Percentiles rank a stretch among this genome's conserved stretches.
Conservation (phyloP, 179 eudicot genomes). For the Heliamphora pulchella region DNA sequence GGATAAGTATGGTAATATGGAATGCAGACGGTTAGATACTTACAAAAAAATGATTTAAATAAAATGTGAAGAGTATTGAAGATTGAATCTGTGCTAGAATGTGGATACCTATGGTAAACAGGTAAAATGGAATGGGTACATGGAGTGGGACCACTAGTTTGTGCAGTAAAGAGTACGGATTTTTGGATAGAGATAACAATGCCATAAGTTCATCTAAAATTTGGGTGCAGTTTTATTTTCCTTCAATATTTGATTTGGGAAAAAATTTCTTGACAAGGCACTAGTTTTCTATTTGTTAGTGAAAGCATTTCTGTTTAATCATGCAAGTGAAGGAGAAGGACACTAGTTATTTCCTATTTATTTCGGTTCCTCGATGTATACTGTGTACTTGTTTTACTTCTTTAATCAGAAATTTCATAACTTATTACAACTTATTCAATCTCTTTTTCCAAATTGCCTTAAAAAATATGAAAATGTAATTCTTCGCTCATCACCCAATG, state of each 20-base stretch:
- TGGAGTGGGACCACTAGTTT: not conserved
- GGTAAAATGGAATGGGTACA: too few relatives aligned
- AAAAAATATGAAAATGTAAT: not conserved
- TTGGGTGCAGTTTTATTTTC: not conserved
- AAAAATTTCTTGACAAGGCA: not conserved
- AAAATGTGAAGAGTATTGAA: too few relatives aligned
- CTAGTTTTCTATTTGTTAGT: not conserved
- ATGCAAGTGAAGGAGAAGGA: not conserved
- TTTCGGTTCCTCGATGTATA: not conserved
- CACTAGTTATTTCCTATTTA: not conserved
- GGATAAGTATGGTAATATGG: not conserved
- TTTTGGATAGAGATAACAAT: not conserved
- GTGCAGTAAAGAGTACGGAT: not conserved
- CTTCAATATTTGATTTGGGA: not conserved
- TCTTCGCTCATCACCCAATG: not conserved
- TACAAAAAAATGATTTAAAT: too few relatives aligned
- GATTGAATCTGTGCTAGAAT: too few relatives aligned
- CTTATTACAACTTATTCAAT: not conserved
- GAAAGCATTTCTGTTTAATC: not conserved
- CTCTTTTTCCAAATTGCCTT: not conserved
- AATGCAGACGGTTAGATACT: not conserved
- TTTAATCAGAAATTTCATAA: not conserved
- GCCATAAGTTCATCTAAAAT: not conserved
- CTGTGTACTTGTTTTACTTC: not conserved
- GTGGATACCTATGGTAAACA: too few relatives aligned